Base-by-base conservation (phyloP, 352 stramenopile genomes). In the Ophiocytium majus region DNA sequence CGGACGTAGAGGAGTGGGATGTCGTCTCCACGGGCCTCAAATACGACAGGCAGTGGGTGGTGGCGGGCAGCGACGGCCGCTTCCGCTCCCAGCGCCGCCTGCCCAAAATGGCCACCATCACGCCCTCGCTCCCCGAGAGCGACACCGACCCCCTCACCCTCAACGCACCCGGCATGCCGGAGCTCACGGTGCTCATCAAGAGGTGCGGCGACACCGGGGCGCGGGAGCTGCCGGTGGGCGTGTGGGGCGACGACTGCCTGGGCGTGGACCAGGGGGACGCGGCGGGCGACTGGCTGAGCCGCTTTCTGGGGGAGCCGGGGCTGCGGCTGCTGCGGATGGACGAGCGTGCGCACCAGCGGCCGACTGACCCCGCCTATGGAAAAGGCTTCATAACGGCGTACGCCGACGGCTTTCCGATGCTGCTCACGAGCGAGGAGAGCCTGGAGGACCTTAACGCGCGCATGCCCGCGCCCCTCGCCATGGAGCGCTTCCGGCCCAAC, bases 401-500 rank as follows among this genome's bases (percentile, higher is more conserved):
- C 50, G 78, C 85, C 0, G 85, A 89, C 75, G 85, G 76, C 31
- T 89, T 86, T 31, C 85, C 85, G 31, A 78, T 86, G 36, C 76
- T 89, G 10, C 63, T 87, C 17, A 66, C 82, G 34, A 78, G 79
- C 23, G 85, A 89, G 63, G 85, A 87, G 33, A 85, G 76, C 17
- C 64, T 89, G 50, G 64, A 87, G 63, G 85, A 89, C 37, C 75
- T 89, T 37, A 89, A 89, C 78, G 83, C 82, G 33, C 85, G 81
- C 35, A 81, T 89, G 63, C 36, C 31, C 0, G 49, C 86, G 32
- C 33, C 49, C 17, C 17, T 88, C 0, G 85, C 81, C 10, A 88
- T 88, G 85, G 85, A 88, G 23, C 82, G 85, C 43, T 88, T 88
- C 33, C 78, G 85, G 17, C 85, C 85, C 10, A 88, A 88, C 76